Evolutionary conservation across 73 alveolate species (phyloP), one percentile per base, ranked within the genome.

Genomic region (Symbiodinium natans): DNA sequence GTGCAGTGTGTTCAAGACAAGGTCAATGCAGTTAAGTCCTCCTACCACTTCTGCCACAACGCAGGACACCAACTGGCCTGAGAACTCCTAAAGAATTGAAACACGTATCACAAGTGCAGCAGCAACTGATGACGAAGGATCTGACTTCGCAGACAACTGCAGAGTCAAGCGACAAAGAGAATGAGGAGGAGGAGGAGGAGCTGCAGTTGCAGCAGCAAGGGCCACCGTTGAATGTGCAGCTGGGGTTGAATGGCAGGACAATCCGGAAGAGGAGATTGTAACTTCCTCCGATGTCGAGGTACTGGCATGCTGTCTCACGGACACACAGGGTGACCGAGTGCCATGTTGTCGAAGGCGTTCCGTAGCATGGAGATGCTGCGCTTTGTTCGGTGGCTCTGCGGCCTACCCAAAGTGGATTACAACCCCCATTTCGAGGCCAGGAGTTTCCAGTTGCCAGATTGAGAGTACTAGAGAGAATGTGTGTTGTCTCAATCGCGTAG

Each of bases 381-480:
- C 6, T 86, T 86, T 56, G 84, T 86, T 3, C 94, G 94, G 63
- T 59, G 94, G 85, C 75, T 86, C 21, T 86, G 94, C 19, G 94
- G 94, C 23, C 63, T 56, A 11, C 41, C 94, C 17, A 13, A 23
- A 68, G 75, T 86, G 39, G 94, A 86, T 25, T 38, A 29, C 84
- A 86, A 86, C 25, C 29, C 36, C 59, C 94, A 86, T 38, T 86
- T 86, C 41, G 94, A 86, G 94, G 94, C 94, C 0, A 17, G 43
- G 84, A 7, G 29, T 74, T 25, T 59, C 33, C 63, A 13, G 77
- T n/a, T n/a, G 29, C 77, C 36, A 59, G 77, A n/a, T n/a, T n/a
- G 77, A 25, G 77, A n/a, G 36, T 4, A 13, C 77, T 46, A 46
- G 21, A 46, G 21, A 46, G 13, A 13, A 46, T 46, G 59, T n/a